These are phyloP conservation scores for Dioszegia hungarica DNA, from an alignment of 768 basidiomycete genomes.

Conservation along the genomic window DNA sequence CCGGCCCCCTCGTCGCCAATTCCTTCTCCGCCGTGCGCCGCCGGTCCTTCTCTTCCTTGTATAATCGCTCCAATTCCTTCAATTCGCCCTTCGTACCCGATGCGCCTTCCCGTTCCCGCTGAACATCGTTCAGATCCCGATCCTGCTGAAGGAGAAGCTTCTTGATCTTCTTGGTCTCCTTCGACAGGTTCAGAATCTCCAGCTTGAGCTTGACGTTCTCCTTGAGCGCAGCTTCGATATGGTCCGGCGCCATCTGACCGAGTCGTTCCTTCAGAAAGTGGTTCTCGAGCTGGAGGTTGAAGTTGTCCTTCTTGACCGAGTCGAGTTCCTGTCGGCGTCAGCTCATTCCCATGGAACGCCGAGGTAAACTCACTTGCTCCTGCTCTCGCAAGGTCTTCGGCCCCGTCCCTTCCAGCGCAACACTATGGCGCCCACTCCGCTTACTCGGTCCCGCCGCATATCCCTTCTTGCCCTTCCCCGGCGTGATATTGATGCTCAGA, in stretches of 20 bases:
- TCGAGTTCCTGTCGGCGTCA: slow-evolving; percentile 70
- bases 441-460: slow-evolving; percentile 21
- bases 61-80: slow-evolving; percentile 65
- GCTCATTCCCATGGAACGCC: not conserved
- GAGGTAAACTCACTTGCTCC: slow-evolving; percentile 67
- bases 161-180: slow-evolving; percentile 87
- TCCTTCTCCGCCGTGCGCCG: slow-evolving; percentile 49
- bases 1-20: slow-evolving; percentile 57
- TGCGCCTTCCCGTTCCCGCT: slow-evolving; percentile 51
- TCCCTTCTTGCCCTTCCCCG: slow-evolving; percentile 6
- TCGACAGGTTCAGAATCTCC: slow-evolving; percentile 79
- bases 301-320: slow-evolving; percentile 93
- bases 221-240: slow-evolving; percentile 83
- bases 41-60: slow-evolving; percentile 61
- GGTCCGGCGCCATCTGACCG: slow-evolving; percentile 80
- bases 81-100: slow-evolving; percentile 51
- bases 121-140: slow-evolving; percentile 60
- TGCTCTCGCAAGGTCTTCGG: slow-evolving; percentile 83
- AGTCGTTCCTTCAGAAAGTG: slow-evolving; percentile 93
- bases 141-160: slow-evolving; percentile 81
- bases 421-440: slow-evolving; percentile 40
- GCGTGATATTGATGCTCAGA: slow-evolving; percentile 18
- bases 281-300: slow-evolving; percentile 89
- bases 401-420: slow-evolving; percentile 30
- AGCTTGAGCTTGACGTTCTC: slow-evolving; percentile 92